Evolutionary conservation across 2,329 filamentous ascomycete genomes (phyloP), one percentile per base, ranked within the genome.

Genomic region (Pseudogymnoascus sp.): DNA sequence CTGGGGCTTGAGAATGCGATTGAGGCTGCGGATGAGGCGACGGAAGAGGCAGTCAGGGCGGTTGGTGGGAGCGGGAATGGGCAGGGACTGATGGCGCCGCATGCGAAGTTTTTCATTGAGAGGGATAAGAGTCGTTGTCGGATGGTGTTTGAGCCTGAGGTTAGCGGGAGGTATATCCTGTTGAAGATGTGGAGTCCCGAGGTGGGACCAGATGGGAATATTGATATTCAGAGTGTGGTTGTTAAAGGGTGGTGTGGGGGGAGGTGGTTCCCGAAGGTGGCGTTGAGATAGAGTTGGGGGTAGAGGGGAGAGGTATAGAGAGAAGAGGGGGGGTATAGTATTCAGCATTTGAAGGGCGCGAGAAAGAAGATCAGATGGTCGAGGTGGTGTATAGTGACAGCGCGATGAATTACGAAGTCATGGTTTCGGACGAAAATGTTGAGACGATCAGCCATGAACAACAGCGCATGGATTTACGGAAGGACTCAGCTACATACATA

Each of bases 111-210:
- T 75, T 88, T 87, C 70, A 95, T 97, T 61, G 86, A 89, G 69
- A 84, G 86, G 72, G 83, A 88, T 68, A 92, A 91, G 76, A 90
- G 85, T 75, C 91, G 88, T 73, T 93, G 94, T 67, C 91, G 87
- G 12, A 88, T 97, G 68, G 87, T 84, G 62, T 97, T 97, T 67
- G 84, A 92, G 67, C 89, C 90, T 61, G 87, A 89, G 0, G 82
- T 94, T 63, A 90, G 89, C 9, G 90, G 89, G 4, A 83, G 90
- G 61, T 95, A 89, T 71, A 88, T 97, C 59, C 75, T 97, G 41
- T 78, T 97, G 65, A 97, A 97, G 77, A 84, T 97, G 72, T 97
- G 91, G 89, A 91, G 87, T 68, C 88, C 89, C 1, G 83, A 84
- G 62, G 82, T 84, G 25, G 84, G 86, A 57, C 79, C 82, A 3